Evolutionary conservation across 2,329 filamentous ascomycete species (phyloP), one percentile per base, ranked within the genome.

Genomic region (Grosmannia serpens): DNA sequence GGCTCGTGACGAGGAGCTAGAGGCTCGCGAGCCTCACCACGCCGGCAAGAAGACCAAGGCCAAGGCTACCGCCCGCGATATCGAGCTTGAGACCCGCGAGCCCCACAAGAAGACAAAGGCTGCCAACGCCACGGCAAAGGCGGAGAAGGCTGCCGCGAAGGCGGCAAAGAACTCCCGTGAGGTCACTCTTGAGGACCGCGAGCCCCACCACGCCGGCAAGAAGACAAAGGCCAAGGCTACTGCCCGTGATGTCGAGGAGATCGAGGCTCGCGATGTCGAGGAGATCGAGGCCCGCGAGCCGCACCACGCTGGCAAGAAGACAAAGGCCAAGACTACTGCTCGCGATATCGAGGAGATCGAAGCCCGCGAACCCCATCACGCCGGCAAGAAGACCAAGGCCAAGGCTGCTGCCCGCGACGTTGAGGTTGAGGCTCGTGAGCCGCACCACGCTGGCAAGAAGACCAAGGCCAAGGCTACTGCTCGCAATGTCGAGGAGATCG

Each of bases 361-460:
- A 17, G 8, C 41, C 20, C 41, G 41, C 8, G 41, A 44, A 17
- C 41, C 41, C 7, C 41, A 62, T 41, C 60, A 62, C 41, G 46
- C 55, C 2, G 62, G 62, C 58, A 64, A 65, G 60, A 64, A 61
- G 55, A 61, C 57, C 33, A 59, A 57, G 47, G 47, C 29, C 22
- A 33, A 22, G 9, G 56, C 56, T 50, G 29, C 49, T 46, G 50
- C 49, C 49, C 58, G 57, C 2, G 58, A 59, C 10, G 55, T 58
- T 52, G 56, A 59, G 4, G 44, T 64, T 9, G 61, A 64, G 24
- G 53, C 58, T 22, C 60, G 60, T 8, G 61, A 63, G 51, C 61
- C 63, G 1, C 62, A 63, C 53, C 65, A 67, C 49, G 62, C 62
- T 1, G 62, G 62, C 58, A 64, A 65, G 60, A 64, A 61, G 55